phyloP scores from a whole-genome alignment of 495 filamentous ascomycete genomes.

The Tuber calosporum region DNA sequence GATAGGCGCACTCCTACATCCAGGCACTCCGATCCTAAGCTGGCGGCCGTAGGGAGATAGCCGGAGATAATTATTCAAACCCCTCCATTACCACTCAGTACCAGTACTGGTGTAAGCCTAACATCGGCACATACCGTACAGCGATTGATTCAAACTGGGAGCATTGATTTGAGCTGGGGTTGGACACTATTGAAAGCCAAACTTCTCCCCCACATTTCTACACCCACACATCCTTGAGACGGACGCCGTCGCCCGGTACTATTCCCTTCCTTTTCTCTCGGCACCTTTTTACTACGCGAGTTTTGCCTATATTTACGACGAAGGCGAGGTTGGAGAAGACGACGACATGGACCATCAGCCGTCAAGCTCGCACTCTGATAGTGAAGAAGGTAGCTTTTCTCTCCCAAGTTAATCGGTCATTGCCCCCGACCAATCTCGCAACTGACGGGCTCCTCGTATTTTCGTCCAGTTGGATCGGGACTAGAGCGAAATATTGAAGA shows the following conservation, averaged over 20 bases:
- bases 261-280: neutral
- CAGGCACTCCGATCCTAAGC: neutral
- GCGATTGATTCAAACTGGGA: neutral
- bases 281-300: neutral
- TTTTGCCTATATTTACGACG: neutral
- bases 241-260: neutral
- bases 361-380: constrained; percentile 20
- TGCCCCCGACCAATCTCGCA: neutral
- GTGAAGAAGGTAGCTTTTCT: constrained; percentile 19
- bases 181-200: neutral
- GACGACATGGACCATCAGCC: constrained; percentile 39
- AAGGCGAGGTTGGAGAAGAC: constrained; percentile 4
- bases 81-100: neutral
- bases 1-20: neutral
- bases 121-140: neutral
- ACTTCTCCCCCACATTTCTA: neutral
- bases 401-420: neutral
- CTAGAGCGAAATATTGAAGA: constrained; percentile 19
- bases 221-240: neutral
- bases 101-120: neutral
- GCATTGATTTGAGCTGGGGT: neutral
- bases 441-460: neutral
- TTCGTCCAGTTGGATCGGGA: constrained; percentile 4
- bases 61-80: neutral
- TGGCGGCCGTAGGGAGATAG: neutral